phyloP scores from a whole-genome alignment of 148 eudicot species.

The Fagopyrum homotropicum region DNA sequence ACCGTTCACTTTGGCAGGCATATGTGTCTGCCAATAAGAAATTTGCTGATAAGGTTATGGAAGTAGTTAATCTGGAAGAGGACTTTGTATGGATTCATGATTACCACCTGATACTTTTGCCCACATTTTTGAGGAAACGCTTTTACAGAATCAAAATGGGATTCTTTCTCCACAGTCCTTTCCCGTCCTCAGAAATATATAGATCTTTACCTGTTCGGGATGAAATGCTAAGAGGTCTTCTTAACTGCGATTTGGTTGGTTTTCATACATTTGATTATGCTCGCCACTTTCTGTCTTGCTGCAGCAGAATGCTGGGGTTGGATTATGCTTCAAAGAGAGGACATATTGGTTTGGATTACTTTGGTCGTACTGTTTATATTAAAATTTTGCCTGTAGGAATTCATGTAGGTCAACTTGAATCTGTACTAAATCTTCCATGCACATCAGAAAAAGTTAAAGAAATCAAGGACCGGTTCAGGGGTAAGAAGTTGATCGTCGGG shows the following conservation, averaged over 20 bases:
- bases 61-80: slow-evolving; percentile 63
- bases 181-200: slow-evolving; percentile 74
- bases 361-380: slow-evolving; percentile 66
- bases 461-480: slow-evolving; percentile 44
- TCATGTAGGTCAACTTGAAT: slow-evolving; percentile 55
- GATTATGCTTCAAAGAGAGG: slow-evolving; percentile 79
- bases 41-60: slow-evolving; percentile 73
- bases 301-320: slow-evolving; percentile 77
- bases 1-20: slow-evolving; percentile 73
- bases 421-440: slow-evolving; percentile 44
- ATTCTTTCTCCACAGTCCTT: slow-evolving; percentile 71
- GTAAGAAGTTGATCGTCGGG: slow-evolving; percentile 50
- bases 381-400: slow-evolving; percentile 70
- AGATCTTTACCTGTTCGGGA: slow-evolving; percentile 71
- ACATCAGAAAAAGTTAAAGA: slow-evolving; percentile 45
- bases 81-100: slow-evolving; percentile 75
- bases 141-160: slow-evolving; percentile 62
- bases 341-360: slow-evolving; percentile 68
- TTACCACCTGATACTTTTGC: slow-evolving; percentile 64
- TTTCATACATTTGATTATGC: slow-evolving; percentile 80
- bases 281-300: slow-evolving; percentile 69
- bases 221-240: slow-evolving; percentile 61
- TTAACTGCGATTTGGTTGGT: slow-evolving; percentile 64
- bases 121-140: slow-evolving; percentile 65
- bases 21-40: slow-evolving; percentile 69